phyloP scores from a whole-genome alignment of 257 asterid genomes.

The Craterostigma plantagineum region DNA sequence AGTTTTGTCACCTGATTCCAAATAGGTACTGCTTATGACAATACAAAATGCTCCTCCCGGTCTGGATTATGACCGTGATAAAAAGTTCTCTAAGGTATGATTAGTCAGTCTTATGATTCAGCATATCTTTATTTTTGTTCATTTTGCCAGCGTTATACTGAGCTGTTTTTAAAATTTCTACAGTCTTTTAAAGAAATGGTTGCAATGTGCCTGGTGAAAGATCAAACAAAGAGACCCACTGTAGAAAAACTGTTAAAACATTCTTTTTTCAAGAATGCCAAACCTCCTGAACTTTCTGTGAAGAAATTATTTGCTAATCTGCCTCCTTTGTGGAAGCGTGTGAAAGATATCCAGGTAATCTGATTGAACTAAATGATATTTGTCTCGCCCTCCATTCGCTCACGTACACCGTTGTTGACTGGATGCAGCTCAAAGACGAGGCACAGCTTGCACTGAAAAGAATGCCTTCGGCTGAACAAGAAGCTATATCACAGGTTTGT shows the following conservation, averaged over 20 bases:
- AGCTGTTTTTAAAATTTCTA: conserved; percentile 11
- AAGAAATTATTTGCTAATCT: conserved; percentile 71
- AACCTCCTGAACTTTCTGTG: conserved; percentile 80
- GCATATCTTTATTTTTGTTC: conserved; percentile 2
- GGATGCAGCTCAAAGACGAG: conserved; percentile 75
- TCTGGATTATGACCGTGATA: conserved; percentile 98
- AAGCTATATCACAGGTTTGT: conserved; percentile 90
- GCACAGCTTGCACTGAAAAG: conserved; percentile 88
- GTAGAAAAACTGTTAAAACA: conserved; percentile 89
- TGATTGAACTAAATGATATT: conserved; percentile 7
- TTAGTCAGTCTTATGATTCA: conserved; percentile 7
- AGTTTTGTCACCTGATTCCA: conserved; percentile 8
- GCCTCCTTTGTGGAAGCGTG: conserved; percentile 92
- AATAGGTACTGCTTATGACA: conserved; percentile 92
- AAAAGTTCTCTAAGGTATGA: conserved; percentile 86
- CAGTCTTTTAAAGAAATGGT: conserved; percentile 99
- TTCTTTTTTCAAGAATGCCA: conserved; percentile 77
- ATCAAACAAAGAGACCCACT: conserved; percentile 94
- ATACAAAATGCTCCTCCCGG: conserved; percentile 99
- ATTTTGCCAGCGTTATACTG: neutral
- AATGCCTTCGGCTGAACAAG: conserved; percentile 90
- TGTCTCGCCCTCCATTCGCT: conserved; percentile 4
- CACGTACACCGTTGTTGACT: conserved; percentile 12
- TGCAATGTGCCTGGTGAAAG: conserved; percentile 99
- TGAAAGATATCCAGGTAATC: conserved; percentile 83